Evolutionary conservation across 2,329 filamentous ascomycete genomes (phyloP).

Genomic region (Chaetoscypha palmicola): DNA sequence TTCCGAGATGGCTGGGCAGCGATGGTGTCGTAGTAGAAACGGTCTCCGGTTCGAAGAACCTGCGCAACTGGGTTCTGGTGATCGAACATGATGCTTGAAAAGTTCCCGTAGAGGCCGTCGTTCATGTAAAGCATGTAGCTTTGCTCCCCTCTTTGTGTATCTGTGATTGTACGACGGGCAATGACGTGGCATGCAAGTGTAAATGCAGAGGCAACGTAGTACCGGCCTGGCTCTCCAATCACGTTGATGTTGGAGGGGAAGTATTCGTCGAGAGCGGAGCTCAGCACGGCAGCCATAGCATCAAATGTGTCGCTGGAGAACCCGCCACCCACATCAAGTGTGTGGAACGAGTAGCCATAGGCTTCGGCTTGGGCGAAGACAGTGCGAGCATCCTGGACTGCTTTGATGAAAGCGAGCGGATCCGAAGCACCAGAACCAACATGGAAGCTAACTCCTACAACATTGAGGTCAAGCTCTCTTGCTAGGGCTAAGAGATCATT

Average conservation of each 20-base stretch:
- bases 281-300: slow-evolving; percentile 74
- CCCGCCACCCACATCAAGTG: slow-evolving; percentile 88
- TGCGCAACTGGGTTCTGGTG: slow-evolving; percentile 87
- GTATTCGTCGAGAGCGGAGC: slow-evolving; percentile 74
- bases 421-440: slow-evolving; percentile 95
- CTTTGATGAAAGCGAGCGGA: slow-evolving; percentile 83
- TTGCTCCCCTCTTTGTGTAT: slow-evolving; percentile 56
- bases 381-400: slow-evolving; percentile 77
- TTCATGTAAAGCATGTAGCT: slow-evolving; percentile 98
- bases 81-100: slow-evolving; percentile 98
- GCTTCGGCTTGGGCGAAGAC: slow-evolving; percentile 81
- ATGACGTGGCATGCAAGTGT: slow-evolving; percentile 95
- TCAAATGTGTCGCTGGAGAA: slow-evolving; percentile 91
- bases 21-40: slow-evolving; percentile 51
- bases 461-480: slow-evolving; percentile 74
- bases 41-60: slow-evolving; percentile 59
- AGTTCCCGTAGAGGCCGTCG: slow-evolving; percentile 96
- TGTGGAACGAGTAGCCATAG: slow-evolving; percentile 75
- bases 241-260: slow-evolving; percentile 74
- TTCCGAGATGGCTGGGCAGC: slow-evolving; percentile 42
- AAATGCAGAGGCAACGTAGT: slow-evolving; percentile 90
- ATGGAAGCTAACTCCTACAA: slow-evolving; percentile 96
- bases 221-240: slow-evolving; percentile 94
- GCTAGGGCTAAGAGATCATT: slow-evolving; percentile 72
- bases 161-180: slow-evolving; percentile 79